phyloP scores from a whole-genome alignment of 202 grass and related monocot species.

The Alloteropsis angusta region DNA sequence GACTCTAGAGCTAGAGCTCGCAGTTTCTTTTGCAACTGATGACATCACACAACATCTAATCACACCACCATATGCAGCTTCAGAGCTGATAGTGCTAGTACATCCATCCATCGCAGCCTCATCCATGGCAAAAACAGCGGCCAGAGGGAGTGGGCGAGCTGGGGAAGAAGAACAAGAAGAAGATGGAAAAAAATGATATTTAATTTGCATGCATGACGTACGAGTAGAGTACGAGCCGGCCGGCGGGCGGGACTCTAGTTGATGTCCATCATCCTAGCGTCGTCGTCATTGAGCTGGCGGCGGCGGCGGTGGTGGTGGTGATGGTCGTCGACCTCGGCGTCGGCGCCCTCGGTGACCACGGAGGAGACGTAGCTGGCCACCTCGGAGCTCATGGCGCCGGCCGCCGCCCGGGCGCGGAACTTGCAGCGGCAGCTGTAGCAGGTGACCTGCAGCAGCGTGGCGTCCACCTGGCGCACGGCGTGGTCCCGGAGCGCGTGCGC shows the following conservation, averaged over 20 bases:
- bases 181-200: background rate
- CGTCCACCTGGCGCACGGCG: conserved; percentile 67
- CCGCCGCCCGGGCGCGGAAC: conserved; percentile 26
- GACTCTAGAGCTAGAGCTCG: background rate
- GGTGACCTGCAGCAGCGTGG: conserved; percentile 66
- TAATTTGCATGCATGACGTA: background rate
- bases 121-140: conserved; percentile 15
- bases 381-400: conserved; percentile 39
- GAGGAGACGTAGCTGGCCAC: conserved; percentile 78
- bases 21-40: background rate
- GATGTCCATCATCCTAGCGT: conserved; percentile 25
- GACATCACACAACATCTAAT: conserved; percentile 16
- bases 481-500: conserved; percentile 63
- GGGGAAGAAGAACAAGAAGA: background rate
- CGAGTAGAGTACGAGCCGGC: background rate
- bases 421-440: conserved; percentile 68
- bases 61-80: conserved; percentile 16
- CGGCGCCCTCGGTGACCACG: conserved; percentile 53
- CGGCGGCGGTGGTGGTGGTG: background rate
- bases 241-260: conserved; percentile 6
- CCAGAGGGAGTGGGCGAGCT: background rate
- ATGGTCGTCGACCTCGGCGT: conserved; percentile 32
- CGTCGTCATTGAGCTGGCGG: background rate
- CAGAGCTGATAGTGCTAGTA: too few relatives aligned
- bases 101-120: background rate